These are phyloP conservation scores for Wickerhamiella nectarea DNA, from an alignment of 805 yeast genomes.

Conservation along the genomic window DNA sequence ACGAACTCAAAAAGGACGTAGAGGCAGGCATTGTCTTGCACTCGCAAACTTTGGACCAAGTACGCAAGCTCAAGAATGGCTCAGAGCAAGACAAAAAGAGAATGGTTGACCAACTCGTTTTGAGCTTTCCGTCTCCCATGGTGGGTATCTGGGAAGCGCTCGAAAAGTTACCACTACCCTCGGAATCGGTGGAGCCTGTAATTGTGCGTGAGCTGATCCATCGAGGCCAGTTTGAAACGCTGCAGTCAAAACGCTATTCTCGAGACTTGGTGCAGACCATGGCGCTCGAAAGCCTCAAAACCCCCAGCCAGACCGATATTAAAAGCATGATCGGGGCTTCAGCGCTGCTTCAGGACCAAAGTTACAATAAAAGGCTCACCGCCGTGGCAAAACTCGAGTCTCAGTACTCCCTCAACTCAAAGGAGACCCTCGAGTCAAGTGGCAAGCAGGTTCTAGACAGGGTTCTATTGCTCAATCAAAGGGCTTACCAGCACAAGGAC, in stretches of 20 bases:
- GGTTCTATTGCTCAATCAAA: conserved; percentile 23
- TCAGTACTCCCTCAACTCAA: conserved; percentile 12
- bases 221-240: neutral
- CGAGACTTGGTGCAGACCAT: neutral
- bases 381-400: conserved; percentile 1
- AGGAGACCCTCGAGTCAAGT: conserved; percentile 10
- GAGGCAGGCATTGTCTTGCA: neutral
- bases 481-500: conserved; percentile 19
- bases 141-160: neutral
- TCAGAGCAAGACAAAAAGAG: neutral
- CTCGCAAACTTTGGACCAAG: neutral
- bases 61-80: neutral
- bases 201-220: neutral
- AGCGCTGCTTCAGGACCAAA: neutral
- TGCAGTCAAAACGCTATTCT: neutral
- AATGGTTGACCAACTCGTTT: neutral
- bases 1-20: neutral
- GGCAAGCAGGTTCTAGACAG: conserved; percentile 21
- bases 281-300: neutral
- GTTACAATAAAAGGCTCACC: neutral
- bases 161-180: neutral
- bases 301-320: neutral
- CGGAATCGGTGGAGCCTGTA: neutral
- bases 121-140: neutral
- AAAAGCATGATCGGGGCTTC: neutral